A percentile compares a stretch with the other conserved stretches of the same genome.
Evolutionary conservation across 177 flowering plant species (phyloP).

Genomic region (Tripterygium wilfordii): DNA sequence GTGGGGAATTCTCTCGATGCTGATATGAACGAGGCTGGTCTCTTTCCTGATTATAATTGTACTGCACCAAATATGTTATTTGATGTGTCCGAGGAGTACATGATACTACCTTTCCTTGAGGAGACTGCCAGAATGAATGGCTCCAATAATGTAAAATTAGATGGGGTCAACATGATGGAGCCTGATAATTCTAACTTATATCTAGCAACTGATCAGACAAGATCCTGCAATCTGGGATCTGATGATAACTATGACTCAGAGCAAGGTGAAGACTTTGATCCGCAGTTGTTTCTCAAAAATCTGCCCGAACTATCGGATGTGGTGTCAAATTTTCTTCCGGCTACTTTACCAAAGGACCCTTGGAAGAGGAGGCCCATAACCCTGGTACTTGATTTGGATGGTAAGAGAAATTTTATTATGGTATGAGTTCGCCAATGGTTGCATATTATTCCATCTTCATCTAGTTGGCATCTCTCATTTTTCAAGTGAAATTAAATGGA

Average conservation of each 20-base stretch:
- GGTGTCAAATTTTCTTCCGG: conserved; percentile 32
- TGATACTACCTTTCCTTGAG: conserved; percentile 58
- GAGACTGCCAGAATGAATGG: conserved; percentile 38
- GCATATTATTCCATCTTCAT: no score
- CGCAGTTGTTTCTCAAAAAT: conserved; percentile 51
- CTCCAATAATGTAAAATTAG: conserved; percentile 16
- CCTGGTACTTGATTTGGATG: conserved; percentile 90
- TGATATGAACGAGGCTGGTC: conserved; percentile 19
- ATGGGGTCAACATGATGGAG: conserved; percentile 27
- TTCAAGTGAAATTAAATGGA: no score
- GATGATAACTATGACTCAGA: conserved; percentile 25
- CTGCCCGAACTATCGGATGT: conserved; percentile 61
- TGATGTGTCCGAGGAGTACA: conserved; percentile 54
- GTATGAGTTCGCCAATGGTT: no score
- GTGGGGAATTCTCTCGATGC: conserved; percentile 29
- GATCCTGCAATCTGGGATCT: conserved; percentile 35
- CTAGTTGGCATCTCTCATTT: no score
- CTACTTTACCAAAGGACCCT: conserved; percentile 34
- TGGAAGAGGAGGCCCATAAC: conserved; percentile 54
- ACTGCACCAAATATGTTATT: conserved; percentile 42
- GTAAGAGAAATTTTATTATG: conserved; percentile 30
- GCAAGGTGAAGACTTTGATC: conserved; percentile 57
- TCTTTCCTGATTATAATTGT: conserved; percentile 37
- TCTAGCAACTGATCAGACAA: conserved; percentile 48
- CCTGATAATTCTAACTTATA: conserved; percentile 48